Percentiles rank a stretch among this genome's conserved stretches.
Conservation (phyloP, 345 rosid species). For the Camelina neglecta region DNA sequence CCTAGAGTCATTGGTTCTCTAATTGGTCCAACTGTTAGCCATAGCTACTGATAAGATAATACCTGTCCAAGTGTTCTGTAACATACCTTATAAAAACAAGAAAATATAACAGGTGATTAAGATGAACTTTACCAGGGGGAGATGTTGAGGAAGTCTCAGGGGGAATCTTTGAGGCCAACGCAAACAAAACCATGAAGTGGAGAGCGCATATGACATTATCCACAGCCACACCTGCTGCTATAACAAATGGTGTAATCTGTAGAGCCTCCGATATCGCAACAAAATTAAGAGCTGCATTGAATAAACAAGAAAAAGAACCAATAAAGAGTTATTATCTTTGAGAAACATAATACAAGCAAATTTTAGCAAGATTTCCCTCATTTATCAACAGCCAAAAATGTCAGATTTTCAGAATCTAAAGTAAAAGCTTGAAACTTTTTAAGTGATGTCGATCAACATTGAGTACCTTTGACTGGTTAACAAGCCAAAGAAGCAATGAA, state of each 20-base stretch:
- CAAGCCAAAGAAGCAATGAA: conserved; percentile 32
- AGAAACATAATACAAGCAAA: not conserved
- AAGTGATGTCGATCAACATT: conserved; percentile 4
- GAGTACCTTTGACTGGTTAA: not conserved
- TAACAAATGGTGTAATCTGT: conserved; percentile 69
- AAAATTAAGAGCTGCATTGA: conserved; percentile 74
- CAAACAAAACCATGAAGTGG: conserved; percentile 68
- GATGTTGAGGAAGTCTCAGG: conserved; percentile 60
- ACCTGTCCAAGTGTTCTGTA: not conserved
- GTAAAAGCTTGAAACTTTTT: conserved; percentile 11
- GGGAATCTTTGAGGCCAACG: conserved; percentile 68
- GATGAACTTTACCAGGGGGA: conserved; percentile 47
- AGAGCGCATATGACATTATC: conserved; percentile 80
- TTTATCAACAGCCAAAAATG: not conserved
- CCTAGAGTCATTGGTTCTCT: not conserved
- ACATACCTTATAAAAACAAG: not conserved
- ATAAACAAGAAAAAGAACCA: conserved; percentile 17
- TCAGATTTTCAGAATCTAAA: not conserved
- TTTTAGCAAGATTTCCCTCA: not conserved
- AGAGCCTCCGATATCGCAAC: conserved; percentile 89
- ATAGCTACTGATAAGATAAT: not conserved
- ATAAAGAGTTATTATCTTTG: not conserved
- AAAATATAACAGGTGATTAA: not conserved
- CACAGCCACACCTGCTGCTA: conserved; percentile 84
- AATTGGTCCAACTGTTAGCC: not conserved